Evolutionary conservation across 2,329 filamentous ascomycete genomes (phyloP).

Genomic region (Blastomyces silverae): DNA sequence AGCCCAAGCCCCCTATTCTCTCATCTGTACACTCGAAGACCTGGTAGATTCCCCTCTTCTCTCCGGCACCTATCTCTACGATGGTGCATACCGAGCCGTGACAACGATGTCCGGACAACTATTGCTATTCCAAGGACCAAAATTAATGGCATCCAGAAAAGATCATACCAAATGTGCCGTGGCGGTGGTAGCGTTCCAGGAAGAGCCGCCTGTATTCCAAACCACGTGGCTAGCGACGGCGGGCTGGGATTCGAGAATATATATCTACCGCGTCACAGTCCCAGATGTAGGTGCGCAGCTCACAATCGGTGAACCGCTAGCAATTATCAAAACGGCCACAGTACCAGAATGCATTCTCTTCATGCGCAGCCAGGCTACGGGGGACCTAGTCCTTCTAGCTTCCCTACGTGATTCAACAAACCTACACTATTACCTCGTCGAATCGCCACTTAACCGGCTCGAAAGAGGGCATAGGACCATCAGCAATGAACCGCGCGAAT

Average conservation of each 20-base stretch:
- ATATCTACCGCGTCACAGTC: constrained; percentile 42
- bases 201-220: constrained; percentile 25
- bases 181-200: constrained; percentile 40
- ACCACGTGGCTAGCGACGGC: constrained; percentile 49
- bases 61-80: constrained; percentile 42
- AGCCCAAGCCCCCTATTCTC: constrained; percentile 21
- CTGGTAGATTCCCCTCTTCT: constrained; percentile 46
- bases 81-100: constrained; percentile 44
- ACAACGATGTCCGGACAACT: constrained; percentile 56
- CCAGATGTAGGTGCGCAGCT: constrained; percentile 12
- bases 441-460: constrained; percentile 11
- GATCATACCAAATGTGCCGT: constrained; percentile 57
- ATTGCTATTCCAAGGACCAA: constrained; percentile 36
- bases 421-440: constrained; percentile 49
- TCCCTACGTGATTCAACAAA: constrained; percentile 54
- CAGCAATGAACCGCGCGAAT: constrained; percentile 21
- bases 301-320: constrained; percentile 27
- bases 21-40: constrained; percentile 25
- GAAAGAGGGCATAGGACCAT: constrained; percentile 7
- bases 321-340: constrained; percentile 35
- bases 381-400: constrained; percentile 46
- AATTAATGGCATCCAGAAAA: constrained; percentile 44
- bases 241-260: constrained; percentile 54
- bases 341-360: constrained; percentile 55
- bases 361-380: constrained; percentile 44